A percentile compares a stretch with the other conserved stretches of the same genome.
Evolutionary conservation across 2,329 filamentous ascomycete species (phyloP).

Genomic region (Aureobasidium sp.): DNA sequence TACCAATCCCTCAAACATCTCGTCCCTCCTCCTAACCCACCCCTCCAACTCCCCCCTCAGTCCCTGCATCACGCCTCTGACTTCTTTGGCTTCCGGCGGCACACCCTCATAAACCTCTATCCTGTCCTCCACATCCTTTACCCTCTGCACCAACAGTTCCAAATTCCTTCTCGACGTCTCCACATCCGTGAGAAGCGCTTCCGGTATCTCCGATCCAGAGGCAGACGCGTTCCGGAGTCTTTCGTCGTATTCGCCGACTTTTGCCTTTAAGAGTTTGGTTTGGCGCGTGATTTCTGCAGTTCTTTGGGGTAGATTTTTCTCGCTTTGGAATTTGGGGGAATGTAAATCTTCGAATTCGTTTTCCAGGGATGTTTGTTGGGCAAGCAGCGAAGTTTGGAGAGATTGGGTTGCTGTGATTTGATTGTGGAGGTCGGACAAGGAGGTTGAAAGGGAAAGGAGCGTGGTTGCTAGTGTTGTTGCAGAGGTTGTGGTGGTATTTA

Average conservation of each 20-base stretch:
- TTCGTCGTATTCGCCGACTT: slow-evolving; percentile 56
- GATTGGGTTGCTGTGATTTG: slow-evolving; percentile 20
- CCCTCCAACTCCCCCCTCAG: slow-evolving; percentile 55
- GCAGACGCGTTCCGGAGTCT: slow-evolving; percentile 18
- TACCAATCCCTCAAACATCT: slow-evolving; percentile 64
- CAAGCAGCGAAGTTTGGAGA: slow-evolving; percentile 20
- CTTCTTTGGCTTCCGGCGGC: slow-evolving; percentile 60
- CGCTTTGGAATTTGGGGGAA: slow-evolving; percentile 32
- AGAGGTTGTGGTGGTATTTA: slow-evolving; percentile 20
- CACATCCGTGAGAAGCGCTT: slow-evolving; percentile 49
- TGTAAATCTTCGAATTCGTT: slow-evolving; percentile 19
- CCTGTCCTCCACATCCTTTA: slow-evolving; percentile 52
- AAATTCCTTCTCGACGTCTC: slow-evolving; percentile 51
- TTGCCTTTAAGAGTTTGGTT: slow-evolving; percentile 56
- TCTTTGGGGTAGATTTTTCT: slow-evolving; percentile 52
- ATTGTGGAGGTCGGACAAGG: slow-evolving; percentile 22
- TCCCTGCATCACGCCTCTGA: slow-evolving; percentile 59
- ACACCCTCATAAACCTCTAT: slow-evolving; percentile 61
- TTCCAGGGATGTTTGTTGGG: slow-evolving; percentile 18
- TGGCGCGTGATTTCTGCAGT: slow-evolving; percentile 67
- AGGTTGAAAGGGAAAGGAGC: slow-evolving; percentile 14
- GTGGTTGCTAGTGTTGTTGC: slow-evolving; percentile 6
- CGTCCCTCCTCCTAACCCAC: slow-evolving; percentile 57
- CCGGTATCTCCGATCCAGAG: slow-evolving; percentile 21
- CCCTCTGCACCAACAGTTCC: slow-evolving; percentile 46